These are phyloP conservation scores for Striga hermonthica DNA, from an alignment of 305 asterid genomes.

Conservation along the genomic window DNA sequence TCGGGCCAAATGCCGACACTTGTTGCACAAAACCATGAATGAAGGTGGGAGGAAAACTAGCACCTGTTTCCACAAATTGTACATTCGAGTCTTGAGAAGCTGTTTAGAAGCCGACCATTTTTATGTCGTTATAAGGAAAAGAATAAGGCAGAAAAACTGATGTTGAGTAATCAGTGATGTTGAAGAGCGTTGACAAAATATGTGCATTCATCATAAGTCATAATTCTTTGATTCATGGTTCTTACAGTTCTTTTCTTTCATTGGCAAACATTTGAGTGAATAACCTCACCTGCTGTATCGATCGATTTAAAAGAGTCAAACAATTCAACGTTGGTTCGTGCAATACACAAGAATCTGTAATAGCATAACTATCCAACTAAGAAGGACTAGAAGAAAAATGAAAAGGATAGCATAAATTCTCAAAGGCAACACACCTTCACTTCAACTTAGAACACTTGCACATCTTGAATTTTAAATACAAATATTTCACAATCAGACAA, in stretches of 20 bases:
- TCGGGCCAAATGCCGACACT: conserved; percentile 64
- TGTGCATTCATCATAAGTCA: not conserved
- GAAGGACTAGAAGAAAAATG: not conserved
- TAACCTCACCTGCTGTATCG: no score
- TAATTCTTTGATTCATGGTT: conserved; percentile 31
- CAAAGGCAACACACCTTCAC: not conserved
- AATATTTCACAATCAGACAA: conserved; percentile 26
- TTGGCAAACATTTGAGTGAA: no score
- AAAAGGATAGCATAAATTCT: not conserved
- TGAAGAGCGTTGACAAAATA: no score
- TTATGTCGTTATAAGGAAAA: conserved; percentile 24
- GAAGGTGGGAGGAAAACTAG: conserved; percentile 19
- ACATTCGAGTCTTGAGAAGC: conserved; percentile 21
- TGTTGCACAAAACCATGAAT: conserved; percentile 33
- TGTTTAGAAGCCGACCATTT: conserved; percentile 11
- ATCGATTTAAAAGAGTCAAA: no score
- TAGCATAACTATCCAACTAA: not conserved
- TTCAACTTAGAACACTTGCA: not conserved
- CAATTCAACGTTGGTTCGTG: not conserved
- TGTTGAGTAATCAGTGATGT: no score
- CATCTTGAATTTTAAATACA: conserved; percentile 21
- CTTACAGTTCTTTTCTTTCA: not conserved
- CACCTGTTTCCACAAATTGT: conserved; percentile 6
- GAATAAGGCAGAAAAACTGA: conserved; percentile 2
- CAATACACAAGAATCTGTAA: not conserved